Base-by-base conservation (phyloP, 179 eudicot genomes). In the Spergularia azorica region DNA sequence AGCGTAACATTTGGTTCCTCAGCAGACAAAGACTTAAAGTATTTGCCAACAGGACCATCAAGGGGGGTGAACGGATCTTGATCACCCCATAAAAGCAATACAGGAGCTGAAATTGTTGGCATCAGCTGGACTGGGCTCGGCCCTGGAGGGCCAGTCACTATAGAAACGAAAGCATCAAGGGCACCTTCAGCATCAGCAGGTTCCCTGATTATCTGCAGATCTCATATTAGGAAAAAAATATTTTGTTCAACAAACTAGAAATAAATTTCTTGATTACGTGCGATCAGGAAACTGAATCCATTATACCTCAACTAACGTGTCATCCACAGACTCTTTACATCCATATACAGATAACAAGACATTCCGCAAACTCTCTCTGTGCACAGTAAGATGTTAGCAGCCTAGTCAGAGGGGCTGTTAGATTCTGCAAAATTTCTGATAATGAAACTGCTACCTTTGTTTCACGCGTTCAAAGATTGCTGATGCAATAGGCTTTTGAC, bases 41-140 rank as follows among this genome's bases (percentile, higher is more conserved):
- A 93, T 81, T 83, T 90, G 62, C 98, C 98, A 67, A 95, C 97
- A 16, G 98, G 98, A 26, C 98, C 98, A 58, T 95, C 95, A 68
- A 92, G 87, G 2, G 98, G 98, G 18, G 98, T 93, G 77, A 95
- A 93, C 2, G 97, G 94, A 59, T 95, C 98, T 80, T 83, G 64
- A 80, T 95, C 89, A 15, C 98, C 98, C 98, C 98, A 95, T 79
- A 95, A 77, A 32, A 95, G 56, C 55, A 95, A 79, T 46, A 93
- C 74, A 17, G 98, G 98, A 52, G 90, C 54, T 4, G 78, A 76
- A 63, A 95, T 81, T 12, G 73, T 81, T 0, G 93, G 91, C 86
- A 95, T 91, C 78, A 95, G 79, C 83, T 88, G 86, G 39, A 95
- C 82, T 20, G 98, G 98, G 67, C 80, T 93, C 3, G 97, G 97